Percentiles rank a stretch among this genome's conserved stretches.
Evolutionary conservation across 345 rosid species (phyloP).

Genomic region (Boechera stricta): DNA sequence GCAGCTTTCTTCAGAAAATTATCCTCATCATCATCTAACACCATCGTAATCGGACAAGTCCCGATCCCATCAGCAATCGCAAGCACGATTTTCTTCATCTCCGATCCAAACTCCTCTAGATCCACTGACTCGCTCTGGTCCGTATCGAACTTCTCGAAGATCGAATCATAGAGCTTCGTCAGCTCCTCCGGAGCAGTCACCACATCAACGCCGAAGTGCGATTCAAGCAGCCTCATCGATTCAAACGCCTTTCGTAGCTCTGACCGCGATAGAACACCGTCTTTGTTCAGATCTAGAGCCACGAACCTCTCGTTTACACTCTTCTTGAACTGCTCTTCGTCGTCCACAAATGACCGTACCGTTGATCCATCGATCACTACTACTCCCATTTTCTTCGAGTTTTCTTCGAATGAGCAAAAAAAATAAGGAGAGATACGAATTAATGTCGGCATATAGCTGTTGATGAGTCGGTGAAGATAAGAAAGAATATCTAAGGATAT

Average conservation of each 20-base stretch:
- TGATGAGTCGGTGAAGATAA: not conserved
- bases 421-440: no score
- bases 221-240: constrained; percentile 60
- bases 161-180: constrained; percentile 62
- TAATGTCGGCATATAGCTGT: not conserved
- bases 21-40: constrained; percentile 56
- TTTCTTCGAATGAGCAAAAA: not conserved
- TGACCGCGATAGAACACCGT: constrained; percentile 68
- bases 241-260: constrained; percentile 78
- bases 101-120: constrained; percentile 61
- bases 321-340: constrained; percentile 61
- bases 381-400: constrained; percentile 59
- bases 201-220: constrained; percentile 71
- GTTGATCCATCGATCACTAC: constrained; percentile 80
- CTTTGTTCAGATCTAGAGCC: constrained; percentile 60
- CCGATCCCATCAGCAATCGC: constrained; percentile 84
- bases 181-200: constrained; percentile 58
- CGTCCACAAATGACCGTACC: constrained; percentile 57
- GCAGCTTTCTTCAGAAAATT: constrained; percentile 68
- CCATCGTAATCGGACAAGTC: constrained; percentile 71
- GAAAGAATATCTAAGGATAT: not conserved
- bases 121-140: constrained; percentile 63
- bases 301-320: constrained; percentile 55
- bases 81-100: constrained; percentile 72
- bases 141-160: constrained; percentile 68